phyloP scores from a whole-genome alignment of 495 filamentous ascomycete species.

The Lindgomyces ingoldianus region DNA sequence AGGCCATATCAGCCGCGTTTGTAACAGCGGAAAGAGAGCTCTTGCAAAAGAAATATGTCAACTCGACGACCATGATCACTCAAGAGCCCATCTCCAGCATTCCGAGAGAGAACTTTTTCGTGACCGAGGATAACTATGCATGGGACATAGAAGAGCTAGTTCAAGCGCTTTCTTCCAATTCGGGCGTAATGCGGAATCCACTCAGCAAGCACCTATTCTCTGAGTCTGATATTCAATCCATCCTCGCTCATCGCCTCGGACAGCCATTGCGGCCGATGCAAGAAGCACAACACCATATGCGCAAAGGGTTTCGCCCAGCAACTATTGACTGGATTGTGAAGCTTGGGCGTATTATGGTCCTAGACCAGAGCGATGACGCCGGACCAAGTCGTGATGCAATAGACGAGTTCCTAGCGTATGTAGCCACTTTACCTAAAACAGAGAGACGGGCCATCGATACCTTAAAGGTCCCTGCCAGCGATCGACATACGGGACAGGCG shows the following conservation, averaged over 20 bases:
- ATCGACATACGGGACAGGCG: constrained; percentile 22
- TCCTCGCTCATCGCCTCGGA: constrained; percentile 44
- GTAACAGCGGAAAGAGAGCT: constrained; percentile 38
- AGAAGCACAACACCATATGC: constrained; percentile 15
- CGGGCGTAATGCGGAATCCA: constrained; percentile 44
- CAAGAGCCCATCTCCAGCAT: constrained; percentile 35
- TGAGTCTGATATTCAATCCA: constrained; percentile 38
- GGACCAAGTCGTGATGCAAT: constrained; percentile 20
- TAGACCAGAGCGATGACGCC: constrained; percentile 13
- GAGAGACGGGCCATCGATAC: constrained; percentile 24
- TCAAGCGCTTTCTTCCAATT: constrained; percentile 30
- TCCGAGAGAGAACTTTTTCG: constrained; percentile 36
- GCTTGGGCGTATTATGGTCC: constrained; percentile 9
- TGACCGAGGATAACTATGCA: constrained; percentile 46
- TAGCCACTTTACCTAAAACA: constrained; percentile 17
- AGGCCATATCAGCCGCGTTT: constrained; percentile 23
- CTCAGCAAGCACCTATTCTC: constrained; percentile 43
- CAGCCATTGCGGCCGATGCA: constrained; percentile 3
- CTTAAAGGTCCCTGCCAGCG: constrained; percentile 21
- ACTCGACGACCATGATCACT: constrained; percentile 38
- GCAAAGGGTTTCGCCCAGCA: constrained; percentile 13
- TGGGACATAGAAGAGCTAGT: constrained; percentile 49
- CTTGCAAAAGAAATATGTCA: constrained; percentile 39
- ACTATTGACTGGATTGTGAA: constrained; percentile 24
- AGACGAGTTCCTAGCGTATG: constrained; percentile 27